A percentile compares a stretch with the other conserved stretches of the same genome.
phyloP scores from a whole-genome alignment of 352 stramenopile species.

The Phytophthora pistaciae region DNA sequence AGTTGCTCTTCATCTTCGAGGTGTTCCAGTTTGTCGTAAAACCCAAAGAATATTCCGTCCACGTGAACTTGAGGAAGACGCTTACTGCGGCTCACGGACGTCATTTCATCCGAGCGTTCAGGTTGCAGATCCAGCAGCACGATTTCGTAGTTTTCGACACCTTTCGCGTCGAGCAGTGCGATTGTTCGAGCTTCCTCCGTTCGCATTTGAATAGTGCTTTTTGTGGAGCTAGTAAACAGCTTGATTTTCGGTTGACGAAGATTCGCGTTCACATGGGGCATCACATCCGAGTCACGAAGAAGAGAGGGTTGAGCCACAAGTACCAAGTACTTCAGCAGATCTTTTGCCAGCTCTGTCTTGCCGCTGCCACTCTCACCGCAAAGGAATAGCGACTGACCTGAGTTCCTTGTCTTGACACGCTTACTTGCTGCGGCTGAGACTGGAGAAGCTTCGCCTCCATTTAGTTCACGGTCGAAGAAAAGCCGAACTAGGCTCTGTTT shows the following conservation, averaged over 20 bases:
- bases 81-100: constrained; percentile 69
- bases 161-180: constrained; percentile 80
- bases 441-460: background rate
- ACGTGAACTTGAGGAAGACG: constrained; percentile 81
- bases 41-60: constrained; percentile 76
- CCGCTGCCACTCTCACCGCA: constrained; percentile 77
- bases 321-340: constrained; percentile 83
- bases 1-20: constrained; percentile 85
- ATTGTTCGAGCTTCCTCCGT: constrained; percentile 76
- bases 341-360: constrained; percentile 83
- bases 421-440: constrained; percentile 4
- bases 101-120: constrained; percentile 78
- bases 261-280: background rate
- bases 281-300: background rate
- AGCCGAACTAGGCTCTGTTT: constrained; percentile 66
- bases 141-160: constrained; percentile 70
- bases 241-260: constrained; percentile 50
- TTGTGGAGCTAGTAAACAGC: constrained; percentile 85
- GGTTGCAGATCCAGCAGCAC: constrained; percentile 75
- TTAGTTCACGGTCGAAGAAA: constrained; percentile 40
- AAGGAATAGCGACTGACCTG: constrained; percentile 52
- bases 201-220: constrained; percentile 87
- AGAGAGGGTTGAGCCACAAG: constrained; percentile 58
- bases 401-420: background rate
- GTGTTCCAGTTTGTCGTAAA: constrained; percentile 82